These are phyloP conservation scores for Kodamaea arcana DNA, from an alignment of 1,139 yeast species.

Conservation along the genomic window DNA sequence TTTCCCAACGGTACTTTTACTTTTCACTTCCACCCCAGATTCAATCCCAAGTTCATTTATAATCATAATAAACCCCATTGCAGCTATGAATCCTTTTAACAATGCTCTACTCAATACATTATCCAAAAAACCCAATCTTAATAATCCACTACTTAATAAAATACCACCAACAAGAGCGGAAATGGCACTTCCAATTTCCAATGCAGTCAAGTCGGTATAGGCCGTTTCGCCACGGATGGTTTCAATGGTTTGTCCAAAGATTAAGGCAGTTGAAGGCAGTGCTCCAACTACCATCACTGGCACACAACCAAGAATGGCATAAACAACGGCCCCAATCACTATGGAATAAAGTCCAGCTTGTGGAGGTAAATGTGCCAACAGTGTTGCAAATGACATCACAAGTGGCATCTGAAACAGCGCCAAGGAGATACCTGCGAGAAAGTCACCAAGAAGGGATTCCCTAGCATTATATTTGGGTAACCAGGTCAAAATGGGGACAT, in stretches of 20 bases:
- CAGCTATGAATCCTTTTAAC: constrained; percentile 32
- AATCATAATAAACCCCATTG: constrained; percentile 35
- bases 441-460: constrained; percentile 22
- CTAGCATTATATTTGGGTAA: constrained; percentile 21
- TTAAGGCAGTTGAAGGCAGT: constrained; percentile 29
- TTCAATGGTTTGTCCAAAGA: constrained; percentile 29
- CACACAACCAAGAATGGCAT: constrained; percentile 30
- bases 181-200: constrained; percentile 25
- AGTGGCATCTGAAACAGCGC: constrained; percentile 34
- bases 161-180: constrained; percentile 24
- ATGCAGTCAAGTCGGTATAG: constrained; percentile 13
- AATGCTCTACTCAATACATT: constrained; percentile 29
- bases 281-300: constrained; percentile 35
- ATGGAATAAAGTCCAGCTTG: constrained; percentile 28
- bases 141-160: constrained; percentile 25
- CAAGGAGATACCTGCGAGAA: constrained; percentile 30
- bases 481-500: constrained; percentile 32
- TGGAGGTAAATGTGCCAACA: constrained; percentile 32
- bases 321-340: constrained; percentile 24
- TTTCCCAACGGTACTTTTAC: constrained; percentile 5
- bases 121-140: constrained; percentile 30
- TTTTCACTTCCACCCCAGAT: constrained; percentile 24
- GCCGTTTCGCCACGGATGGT: constrained; percentile 14
- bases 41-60: constrained; percentile 27
- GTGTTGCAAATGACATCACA: constrained; percentile 33